These are phyloP conservation scores for Epichloe hybrida DNA, from an alignment of 2,329 filamentous ascomycete genomes.

Conservation along the genomic window DNA sequence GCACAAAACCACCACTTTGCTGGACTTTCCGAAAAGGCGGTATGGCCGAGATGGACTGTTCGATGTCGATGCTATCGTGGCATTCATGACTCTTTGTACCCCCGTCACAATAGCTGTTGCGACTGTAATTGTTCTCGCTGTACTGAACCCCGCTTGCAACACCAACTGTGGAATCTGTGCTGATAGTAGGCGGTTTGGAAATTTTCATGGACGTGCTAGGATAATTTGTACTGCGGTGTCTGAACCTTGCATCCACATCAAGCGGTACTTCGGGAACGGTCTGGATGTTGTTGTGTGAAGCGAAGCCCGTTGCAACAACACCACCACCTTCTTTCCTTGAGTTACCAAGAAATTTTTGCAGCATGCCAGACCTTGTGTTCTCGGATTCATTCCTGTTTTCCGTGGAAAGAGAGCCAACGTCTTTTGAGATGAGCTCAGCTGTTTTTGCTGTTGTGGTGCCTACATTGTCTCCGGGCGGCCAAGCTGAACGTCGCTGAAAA, in stretches of 20 bases:
- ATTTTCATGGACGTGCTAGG: slow-evolving; percentile 23
- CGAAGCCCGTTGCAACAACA: background rate
- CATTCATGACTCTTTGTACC: background rate
- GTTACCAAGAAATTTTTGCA: background rate
- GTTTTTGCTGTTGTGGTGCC: background rate
- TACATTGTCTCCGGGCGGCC: background rate
- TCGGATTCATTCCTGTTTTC: background rate
- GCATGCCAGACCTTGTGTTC: slow-evolving; percentile 7
- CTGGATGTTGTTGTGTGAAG: slow-evolving; percentile 4
- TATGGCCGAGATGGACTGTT: too few relatives aligned
- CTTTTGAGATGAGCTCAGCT: background rate
- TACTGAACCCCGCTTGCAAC: slow-evolving; percentile 27
- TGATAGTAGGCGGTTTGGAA: slow-evolving; percentile 25
- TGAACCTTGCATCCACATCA: slow-evolving; percentile 22
- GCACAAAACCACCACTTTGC: too few relatives aligned
- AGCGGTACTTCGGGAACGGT: slow-evolving; percentile 23
- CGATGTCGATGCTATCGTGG: background rate
- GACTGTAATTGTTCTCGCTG: slow-evolving; percentile 2
- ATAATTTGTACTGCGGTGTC: slow-evolving; percentile 20
- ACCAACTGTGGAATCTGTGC: slow-evolving; percentile 30
- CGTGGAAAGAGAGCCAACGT: background rate
- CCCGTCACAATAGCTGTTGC: background rate
- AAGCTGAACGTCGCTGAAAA: background rate
- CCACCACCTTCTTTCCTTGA: background rate
- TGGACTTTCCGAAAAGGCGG: too few relatives aligned